Conservation (phyloP, 2,329 filamentous ascomycete genomes). For the Alternaria arborescens region DNA sequence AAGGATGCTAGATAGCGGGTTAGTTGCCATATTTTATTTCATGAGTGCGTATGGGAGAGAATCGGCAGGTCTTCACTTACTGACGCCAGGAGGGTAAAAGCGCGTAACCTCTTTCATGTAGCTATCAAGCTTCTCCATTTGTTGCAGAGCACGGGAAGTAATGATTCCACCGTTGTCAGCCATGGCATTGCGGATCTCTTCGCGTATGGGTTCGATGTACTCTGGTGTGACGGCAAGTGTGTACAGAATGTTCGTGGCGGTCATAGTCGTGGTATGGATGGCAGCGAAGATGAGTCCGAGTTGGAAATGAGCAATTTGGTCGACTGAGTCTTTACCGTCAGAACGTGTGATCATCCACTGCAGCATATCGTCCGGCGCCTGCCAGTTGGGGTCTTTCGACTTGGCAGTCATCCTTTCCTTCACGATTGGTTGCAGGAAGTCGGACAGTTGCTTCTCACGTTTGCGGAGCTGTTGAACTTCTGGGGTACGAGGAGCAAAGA, state of each 20-base stretch:
- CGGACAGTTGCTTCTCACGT: conserved; percentile 22
- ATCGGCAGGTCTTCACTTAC: conserved; percentile 16
- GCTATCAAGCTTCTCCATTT: conserved; percentile 49
- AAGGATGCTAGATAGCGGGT: conserved; percentile 51
- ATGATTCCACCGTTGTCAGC: conserved; percentile 45
- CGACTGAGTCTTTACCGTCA: conserved; percentile 13
- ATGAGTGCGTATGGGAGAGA: neutral
- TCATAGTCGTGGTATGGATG: conserved; percentile 44
- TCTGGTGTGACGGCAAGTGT: conserved; percentile 46
- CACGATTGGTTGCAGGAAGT: conserved; percentile 38
- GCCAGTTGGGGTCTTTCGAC: conserved; percentile 38
- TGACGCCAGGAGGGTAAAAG: conserved; percentile 33
- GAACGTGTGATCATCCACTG: conserved; percentile 48
- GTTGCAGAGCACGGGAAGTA: conserved; percentile 40
- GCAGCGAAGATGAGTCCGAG: conserved; percentile 42
- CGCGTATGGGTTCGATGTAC: conserved; percentile 53
- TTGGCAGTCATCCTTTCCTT: conserved; percentile 31
- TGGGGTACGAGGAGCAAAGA: conserved; percentile 36
- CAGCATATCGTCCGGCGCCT: conserved; percentile 50
- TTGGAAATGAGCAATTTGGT: conserved; percentile 23
- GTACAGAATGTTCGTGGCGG: conserved; percentile 41
- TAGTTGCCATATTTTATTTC: neutral
- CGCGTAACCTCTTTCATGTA: conserved; percentile 49
- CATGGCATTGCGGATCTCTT: conserved; percentile 53
- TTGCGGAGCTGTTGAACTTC: conserved; percentile 33